Base-by-base conservation (phyloP, 2,329 filamentous ascomycete species). In the Blastomyces gilchristii region DNA sequence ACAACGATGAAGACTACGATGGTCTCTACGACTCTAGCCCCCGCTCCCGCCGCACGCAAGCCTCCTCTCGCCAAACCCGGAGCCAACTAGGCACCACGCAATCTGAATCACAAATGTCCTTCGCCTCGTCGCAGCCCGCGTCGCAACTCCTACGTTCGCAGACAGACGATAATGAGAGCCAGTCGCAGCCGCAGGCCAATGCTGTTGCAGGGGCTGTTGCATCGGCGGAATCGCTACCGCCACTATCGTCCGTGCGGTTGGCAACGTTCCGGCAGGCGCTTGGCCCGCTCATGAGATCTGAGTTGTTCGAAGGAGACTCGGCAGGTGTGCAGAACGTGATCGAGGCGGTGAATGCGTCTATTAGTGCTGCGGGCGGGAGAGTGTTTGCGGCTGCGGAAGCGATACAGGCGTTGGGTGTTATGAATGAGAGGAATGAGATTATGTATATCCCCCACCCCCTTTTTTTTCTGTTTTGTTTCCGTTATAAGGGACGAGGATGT, bases 351-450 rank as follows among this genome's bases (percentile, higher is more conserved):
- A 99, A 99, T 73, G 79, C 78, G 3, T 85, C 85, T 69, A 69
- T 96, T 57, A 81, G 83, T 16, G 71, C 62, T 5, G 69, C 70
- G 0, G 82, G 83, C 8, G 75, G 78, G 50, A 74, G 77, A 16
- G 76, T 81, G 47, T 99, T 96, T 76, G 82, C 80, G 34, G 82
- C 82, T 47, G 80, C 79, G 0, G 94, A 99, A 76, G 90, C 89
- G 0, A 78, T 88, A 63, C 84, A 87, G 74, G 92, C 91, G 54
- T 79, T 99, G 63, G 85, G 85, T 75, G 86, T 83, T 72, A 87
- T 99, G 85, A 87, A 90, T 70, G 86, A 89, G 67, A 81, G 83
- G 69, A 97, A 97, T 75, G 87, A 93, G 79, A 87, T 99, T 72
- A 99, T 99, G 92, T 93, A 80, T 84, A 89, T 4, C 47, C 11